A percentile compares a stretch with the other conserved stretches of the same genome.
phyloP scores from a whole-genome alignment of 371 early-diverging fungal species.

The Blastocladiella emersonii region DNA sequence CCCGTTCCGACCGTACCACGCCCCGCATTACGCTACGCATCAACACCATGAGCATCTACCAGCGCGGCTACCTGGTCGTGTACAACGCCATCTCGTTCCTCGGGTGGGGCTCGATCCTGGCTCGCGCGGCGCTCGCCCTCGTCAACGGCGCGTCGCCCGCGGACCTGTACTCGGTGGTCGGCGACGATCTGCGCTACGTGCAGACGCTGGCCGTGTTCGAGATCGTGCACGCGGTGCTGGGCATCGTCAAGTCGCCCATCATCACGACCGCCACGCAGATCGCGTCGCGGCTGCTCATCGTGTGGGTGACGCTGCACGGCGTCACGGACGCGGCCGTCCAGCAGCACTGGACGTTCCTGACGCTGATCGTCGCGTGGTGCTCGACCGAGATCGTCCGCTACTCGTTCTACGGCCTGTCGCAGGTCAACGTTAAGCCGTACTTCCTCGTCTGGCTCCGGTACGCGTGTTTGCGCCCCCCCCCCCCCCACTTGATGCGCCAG shows the following conservation, averaged over 20 bases:
- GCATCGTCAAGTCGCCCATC: slow-evolving; percentile 1
- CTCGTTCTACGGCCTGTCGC: neutral
- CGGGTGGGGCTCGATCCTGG: neutral
- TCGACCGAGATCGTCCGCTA: neutral
- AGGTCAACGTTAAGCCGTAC: neutral
- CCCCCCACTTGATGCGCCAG: neutral
- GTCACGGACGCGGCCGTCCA: neutral
- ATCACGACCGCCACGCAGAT: neutral
- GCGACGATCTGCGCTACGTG: neutral
- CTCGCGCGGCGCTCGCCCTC: neutral
- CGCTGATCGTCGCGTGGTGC: neutral
- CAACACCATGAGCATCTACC: neutral
- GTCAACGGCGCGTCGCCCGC: too few species aligned
- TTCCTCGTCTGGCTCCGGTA: neutral
- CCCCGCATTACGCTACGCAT: too few species aligned
- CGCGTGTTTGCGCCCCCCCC: neutral
- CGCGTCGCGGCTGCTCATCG: neutral
- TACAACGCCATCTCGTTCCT: neutral
- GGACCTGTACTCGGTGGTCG: neutral
- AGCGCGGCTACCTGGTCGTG: neutral
- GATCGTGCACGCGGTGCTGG: neutral
- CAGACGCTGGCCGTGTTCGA: slow-evolving; percentile 2
- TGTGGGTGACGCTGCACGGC: neutral
- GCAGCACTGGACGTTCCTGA: neutral
- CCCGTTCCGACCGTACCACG: too few species aligned